A percentile compares a stretch with the other conserved stretches of the same genome.
These are phyloP conservation scores for Pleoardoris graminearum DNA, from an alignment of 2,329 filamentous ascomycete genomes.

Conservation along the genomic window DNA sequence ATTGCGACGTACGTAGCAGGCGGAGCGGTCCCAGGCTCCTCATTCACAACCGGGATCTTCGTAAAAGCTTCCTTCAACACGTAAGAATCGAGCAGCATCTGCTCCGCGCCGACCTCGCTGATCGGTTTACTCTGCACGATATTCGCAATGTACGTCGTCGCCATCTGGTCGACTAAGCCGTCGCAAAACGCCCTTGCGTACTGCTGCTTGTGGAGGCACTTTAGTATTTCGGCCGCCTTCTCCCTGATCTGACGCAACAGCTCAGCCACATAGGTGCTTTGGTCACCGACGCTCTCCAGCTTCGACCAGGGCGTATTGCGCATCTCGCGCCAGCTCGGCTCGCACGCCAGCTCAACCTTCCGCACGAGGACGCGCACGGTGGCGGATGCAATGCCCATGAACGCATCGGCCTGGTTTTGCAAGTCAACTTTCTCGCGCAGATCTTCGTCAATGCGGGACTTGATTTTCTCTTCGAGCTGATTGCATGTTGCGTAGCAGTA, in stretches of 20 bases:
- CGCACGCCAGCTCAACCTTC: constrained; percentile 78
- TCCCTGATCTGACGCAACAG: constrained; percentile 73
- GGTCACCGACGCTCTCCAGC: constrained; percentile 90
- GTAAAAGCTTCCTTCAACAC: constrained; percentile 79
- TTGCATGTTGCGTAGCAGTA: constrained; percentile 95
- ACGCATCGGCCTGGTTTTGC: constrained; percentile 90
- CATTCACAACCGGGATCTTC: constrained; percentile 65
- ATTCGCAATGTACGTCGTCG: constrained; percentile 76
- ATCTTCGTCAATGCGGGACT: constrained; percentile 81
- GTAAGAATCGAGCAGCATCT: constrained; percentile 97
- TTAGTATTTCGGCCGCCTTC: constrained; percentile 74
- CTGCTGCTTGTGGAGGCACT: constrained; percentile 81
- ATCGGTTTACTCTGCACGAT: constrained; percentile 89
- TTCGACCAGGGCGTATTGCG: constrained; percentile 92
- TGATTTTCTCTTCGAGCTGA: constrained; percentile 93
- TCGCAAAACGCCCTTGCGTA: constrained; percentile 95
- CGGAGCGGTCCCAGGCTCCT: constrained; percentile 61
- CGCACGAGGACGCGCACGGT: constrained; percentile 83
- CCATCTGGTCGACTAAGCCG: constrained; percentile 87
- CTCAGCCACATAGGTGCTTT: constrained; percentile 88
- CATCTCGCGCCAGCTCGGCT: constrained; percentile 95
- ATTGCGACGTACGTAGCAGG: constrained; percentile 53
- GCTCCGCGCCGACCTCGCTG: constrained; percentile 91
- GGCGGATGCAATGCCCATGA: constrained; percentile 90
- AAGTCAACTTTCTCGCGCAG: constrained; percentile 76